Conservation (phyloP, 2,329 filamentous ascomycete species). For the Chaetothyriales sp. region DNA sequence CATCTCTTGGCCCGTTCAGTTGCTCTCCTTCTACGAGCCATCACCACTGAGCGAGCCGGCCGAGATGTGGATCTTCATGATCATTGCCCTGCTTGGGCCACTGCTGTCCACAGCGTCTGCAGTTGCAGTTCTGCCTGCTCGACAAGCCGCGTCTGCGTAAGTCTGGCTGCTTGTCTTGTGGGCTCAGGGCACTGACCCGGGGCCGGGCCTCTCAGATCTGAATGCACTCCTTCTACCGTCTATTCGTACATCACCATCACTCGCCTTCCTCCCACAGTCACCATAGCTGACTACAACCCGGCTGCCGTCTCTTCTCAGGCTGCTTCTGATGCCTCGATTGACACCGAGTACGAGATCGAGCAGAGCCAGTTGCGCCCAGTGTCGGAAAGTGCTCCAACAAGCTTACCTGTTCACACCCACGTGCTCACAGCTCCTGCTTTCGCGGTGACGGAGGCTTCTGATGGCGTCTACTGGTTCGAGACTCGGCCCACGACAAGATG, state of each 20-base stretch:
- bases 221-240: conserved; percentile 9
- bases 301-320: conserved; percentile 4
- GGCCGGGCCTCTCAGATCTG: neutral
- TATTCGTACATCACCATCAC: conserved; percentile 5
- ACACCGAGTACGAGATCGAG: conserved; percentile 10
- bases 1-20: neutral
- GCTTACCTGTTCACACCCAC: conserved; percentile 8
- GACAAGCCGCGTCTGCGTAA: conserved; percentile 8
- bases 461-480: conserved; percentile 11
- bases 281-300: conserved; percentile 14
- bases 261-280: conserved; percentile 9
- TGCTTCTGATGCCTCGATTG: conserved; percentile 8
- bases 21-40: conserved; percentile 4
- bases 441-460: conserved; percentile 12
- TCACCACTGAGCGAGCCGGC: neutral
- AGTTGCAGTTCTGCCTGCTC: conserved; percentile 8
- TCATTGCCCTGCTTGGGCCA: neutral
- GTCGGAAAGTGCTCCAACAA: conserved; percentile 5
- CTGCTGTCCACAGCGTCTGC: conserved; percentile 1
- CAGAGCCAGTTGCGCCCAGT: conserved; percentile 10
- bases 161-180: neutral
- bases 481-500: conserved; percentile 1
- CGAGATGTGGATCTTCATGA: neutral
- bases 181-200: neutral
- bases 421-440: conserved; percentile 11